These are phyloP conservation scores for Colletotrichum shisoi DNA, from an alignment of 2,329 filamentous ascomycete genomes.

Conservation along the genomic window DNA sequence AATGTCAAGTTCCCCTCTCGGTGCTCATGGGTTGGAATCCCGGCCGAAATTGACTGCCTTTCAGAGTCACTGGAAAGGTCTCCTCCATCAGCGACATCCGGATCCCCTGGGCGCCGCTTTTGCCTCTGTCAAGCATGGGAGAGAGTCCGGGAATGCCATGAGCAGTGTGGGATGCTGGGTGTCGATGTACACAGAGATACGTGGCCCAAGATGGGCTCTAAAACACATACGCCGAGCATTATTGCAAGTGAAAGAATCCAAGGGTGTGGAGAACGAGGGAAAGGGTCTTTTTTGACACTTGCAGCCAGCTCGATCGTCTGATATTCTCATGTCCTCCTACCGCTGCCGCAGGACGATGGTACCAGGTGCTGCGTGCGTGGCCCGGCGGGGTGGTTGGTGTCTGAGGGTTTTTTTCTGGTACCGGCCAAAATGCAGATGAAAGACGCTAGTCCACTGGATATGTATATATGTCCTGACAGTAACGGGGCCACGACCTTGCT, in stretches of 20 bases:
- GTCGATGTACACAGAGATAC: neutral
- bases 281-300: slow-evolving; percentile 16
- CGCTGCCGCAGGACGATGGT: slow-evolving; percentile 23
- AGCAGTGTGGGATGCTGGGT: slow-evolving; percentile 16
- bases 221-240: too few species aligned
- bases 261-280: slow-evolving; percentile 3
- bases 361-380: slow-evolving; percentile 2
- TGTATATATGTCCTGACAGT: too few species aligned
- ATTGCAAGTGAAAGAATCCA: neutral
- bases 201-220: too few species aligned
- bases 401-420: neutral
- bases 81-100: neutral
- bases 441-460: too few species aligned
- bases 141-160: slow-evolving; percentile 2
- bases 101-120: neutral
- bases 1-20: too few species aligned
- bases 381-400: neutral
- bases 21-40: too few species aligned
- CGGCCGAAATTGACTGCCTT: neutral
- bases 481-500: neutral
- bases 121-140: slow-evolving; percentile 12
- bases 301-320: slow-evolving; percentile 33
- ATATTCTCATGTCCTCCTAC: slow-evolving; percentile 25
- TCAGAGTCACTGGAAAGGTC: neutral
- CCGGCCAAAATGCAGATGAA: neutral